phyloP scores from a whole-genome alignment of 192 early-diverging fungal species.

The Podila verticillata region DNA sequence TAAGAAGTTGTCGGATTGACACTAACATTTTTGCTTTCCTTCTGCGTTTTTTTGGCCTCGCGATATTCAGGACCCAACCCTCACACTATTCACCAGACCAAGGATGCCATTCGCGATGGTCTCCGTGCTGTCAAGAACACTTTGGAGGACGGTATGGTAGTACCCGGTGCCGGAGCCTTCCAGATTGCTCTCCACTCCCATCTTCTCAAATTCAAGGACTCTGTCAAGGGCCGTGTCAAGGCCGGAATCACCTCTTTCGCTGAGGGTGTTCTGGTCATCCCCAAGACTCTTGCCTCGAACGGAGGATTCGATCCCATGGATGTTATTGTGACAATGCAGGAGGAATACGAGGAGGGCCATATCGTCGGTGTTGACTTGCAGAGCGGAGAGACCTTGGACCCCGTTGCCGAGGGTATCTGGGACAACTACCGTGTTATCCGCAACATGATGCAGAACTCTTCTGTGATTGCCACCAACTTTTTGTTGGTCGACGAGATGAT shows the following conservation, averaged over 20 bases:
- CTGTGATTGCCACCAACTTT: constrained; percentile 98
- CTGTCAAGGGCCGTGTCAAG: constrained; percentile 92
- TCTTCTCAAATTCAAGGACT: constrained; percentile 86
- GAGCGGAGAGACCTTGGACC: constrained; percentile 94
- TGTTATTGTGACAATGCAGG: constrained; percentile 91
- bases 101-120: constrained; percentile 98
- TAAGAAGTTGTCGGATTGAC: background rate
- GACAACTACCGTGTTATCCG: constrained; percentile 98
- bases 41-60: background rate
- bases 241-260: constrained; percentile 98
- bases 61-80: constrained; percentile 79
- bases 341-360: constrained; percentile 92
- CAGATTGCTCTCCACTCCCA: constrained; percentile 89
- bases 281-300: constrained; percentile 95
- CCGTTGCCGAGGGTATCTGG: constrained; percentile 93
- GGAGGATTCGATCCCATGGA: constrained; percentile 97
- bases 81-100: constrained; percentile 93
- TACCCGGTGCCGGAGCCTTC: constrained; percentile 97
- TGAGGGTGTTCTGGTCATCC: constrained; percentile 94
- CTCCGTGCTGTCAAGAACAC: constrained; percentile 98
- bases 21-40: background rate
- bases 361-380: constrained; percentile 93
- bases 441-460: constrained; percentile 89
- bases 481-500: constrained; percentile 99
- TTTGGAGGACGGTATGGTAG: constrained; percentile 90